Conservation (phyloP, 1,139 yeast genomes). For the Debaryomycetaceae sp. region DNA sequence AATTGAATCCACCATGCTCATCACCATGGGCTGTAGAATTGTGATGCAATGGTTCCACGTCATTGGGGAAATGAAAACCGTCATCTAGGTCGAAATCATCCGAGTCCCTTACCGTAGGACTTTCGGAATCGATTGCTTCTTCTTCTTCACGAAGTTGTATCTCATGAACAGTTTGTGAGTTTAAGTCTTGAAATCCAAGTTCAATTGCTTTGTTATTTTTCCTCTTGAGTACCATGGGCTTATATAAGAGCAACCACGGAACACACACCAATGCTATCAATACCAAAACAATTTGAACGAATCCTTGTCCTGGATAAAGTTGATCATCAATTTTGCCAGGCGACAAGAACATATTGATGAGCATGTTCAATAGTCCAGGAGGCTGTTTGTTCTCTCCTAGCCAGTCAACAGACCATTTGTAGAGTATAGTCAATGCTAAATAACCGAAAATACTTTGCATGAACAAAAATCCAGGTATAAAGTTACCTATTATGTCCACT, state of each 20-base stretch:
- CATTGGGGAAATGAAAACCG: slow-evolving; percentile 41
- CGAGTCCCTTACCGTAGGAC: slow-evolving; percentile 20
- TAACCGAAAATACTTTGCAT: slow-evolving; percentile 97
- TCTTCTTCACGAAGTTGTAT: slow-evolving; percentile 34
- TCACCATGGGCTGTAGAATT: slow-evolving; percentile 33
- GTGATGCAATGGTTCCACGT: slow-evolving; percentile 42
- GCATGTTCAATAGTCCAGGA: slow-evolving; percentile 91
- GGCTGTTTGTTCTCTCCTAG: slow-evolving; percentile 68
- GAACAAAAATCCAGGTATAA: slow-evolving; percentile 88
- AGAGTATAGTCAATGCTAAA: slow-evolving; percentile 74
- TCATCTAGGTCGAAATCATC: slow-evolving; percentile 22
- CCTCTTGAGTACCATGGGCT: slow-evolving; percentile 70
- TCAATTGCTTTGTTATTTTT: slow-evolving; percentile 31
- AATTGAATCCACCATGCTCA: slow-evolving; percentile 55
- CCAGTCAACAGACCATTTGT: slow-evolving; percentile 97
- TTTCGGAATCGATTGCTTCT: slow-evolving; percentile 26
- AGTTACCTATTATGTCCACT: slow-evolving; percentile 89
- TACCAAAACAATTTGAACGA: slow-evolving; percentile 71
- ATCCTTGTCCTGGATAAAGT: slow-evolving; percentile 79
- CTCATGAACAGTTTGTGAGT: slow-evolving; percentile 31
- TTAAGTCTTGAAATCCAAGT: slow-evolving; percentile 34
- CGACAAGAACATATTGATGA: slow-evolving; percentile 90
- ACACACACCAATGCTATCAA: slow-evolving; percentile 82
- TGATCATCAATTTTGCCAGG: slow-evolving; percentile 88
- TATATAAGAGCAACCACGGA: slow-evolving; percentile 87